Percentiles rank a stretch among this genome's conserved stretches.
Evolutionary conservation across 2,329 filamentous ascomycete genomes (phyloP).

Genomic region (Teratosphaeria gauchensis): DNA sequence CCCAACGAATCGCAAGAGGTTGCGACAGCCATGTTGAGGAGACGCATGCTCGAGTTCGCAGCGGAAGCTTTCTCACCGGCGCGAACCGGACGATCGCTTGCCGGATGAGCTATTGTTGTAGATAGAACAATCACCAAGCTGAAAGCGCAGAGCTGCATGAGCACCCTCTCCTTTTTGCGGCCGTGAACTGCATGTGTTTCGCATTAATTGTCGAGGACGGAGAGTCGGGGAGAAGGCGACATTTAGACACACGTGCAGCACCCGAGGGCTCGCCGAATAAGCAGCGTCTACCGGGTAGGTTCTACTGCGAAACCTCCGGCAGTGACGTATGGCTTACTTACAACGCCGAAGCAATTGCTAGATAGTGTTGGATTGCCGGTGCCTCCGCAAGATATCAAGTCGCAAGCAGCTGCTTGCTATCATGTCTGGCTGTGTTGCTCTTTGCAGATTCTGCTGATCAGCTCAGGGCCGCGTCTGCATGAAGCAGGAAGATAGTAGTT

Average conservation of each 20-base stretch:
- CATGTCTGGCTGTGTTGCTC: not conserved
- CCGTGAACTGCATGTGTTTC: too few relatives aligned
- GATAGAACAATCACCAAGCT: not conserved
- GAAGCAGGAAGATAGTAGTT: not conserved
- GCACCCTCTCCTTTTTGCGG: not conserved
- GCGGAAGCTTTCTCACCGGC: not conserved
- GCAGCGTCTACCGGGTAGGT: not conserved
- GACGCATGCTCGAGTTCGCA: not conserved
- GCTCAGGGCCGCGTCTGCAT: not conserved
- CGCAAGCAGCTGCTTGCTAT: not conserved
- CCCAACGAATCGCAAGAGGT: not conserved
- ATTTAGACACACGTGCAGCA: too few relatives aligned
- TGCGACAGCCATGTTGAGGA: not conserved
- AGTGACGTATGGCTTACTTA: not conserved
- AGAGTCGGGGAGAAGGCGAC: too few relatives aligned
- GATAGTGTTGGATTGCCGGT: not conserved
- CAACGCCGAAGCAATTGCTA: not conserved
- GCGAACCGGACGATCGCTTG: not conserved
- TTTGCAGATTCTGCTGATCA: not conserved
- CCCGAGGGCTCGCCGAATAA: too few relatives aligned
- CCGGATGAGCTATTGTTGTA: not conserved
- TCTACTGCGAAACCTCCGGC: not conserved
- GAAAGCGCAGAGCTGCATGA: not conserved
- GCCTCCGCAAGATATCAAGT: not conserved
- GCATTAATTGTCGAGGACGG: too few relatives aligned